Percentiles rank a stretch among this genome's conserved stretches.
phyloP scores from a whole-genome alignment of 2,329 filamentous ascomycete genomes.

The Cordyceps fumosorosea region DNA sequence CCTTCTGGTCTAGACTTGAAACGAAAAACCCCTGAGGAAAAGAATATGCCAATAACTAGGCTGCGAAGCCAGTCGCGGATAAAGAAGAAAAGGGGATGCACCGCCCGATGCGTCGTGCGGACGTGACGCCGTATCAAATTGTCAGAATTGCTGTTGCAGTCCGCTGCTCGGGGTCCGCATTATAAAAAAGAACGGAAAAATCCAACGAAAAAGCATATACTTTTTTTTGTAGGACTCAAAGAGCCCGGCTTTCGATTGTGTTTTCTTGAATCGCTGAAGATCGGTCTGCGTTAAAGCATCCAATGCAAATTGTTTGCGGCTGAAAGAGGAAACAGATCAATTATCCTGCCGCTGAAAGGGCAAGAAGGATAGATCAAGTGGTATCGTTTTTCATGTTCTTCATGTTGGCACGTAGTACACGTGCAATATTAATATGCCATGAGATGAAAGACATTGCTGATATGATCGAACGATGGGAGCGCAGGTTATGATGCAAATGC shows the following conservation, averaged over 20 bases:
- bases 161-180: too few species aligned
- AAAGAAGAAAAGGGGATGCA: not conserved
- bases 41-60: not conserved
- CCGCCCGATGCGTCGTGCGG: not conserved
- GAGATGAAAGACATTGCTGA: not conserved
- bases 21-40: not conserved
- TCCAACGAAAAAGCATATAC: not conserved
- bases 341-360: not conserved
- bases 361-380: not conserved
- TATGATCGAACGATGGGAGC: not conserved
- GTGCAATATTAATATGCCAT: not conserved
- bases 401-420: not conserved
- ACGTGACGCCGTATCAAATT: not conserved
- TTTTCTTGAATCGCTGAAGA: not conserved
- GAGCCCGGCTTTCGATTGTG: not conserved
- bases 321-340: not conserved
- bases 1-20: not conserved
- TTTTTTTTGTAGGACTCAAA: not conserved
- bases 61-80: conserved; percentile 1
- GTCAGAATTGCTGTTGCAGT: not conserved
- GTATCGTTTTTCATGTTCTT: conserved; percentile 2
- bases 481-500: not conserved
- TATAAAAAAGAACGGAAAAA: not conserved
- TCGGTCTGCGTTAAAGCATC: not conserved
- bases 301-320: not conserved